Conservation (phyloP, 148 eudicot species). For the Nepenthes mirabilis region DNA sequence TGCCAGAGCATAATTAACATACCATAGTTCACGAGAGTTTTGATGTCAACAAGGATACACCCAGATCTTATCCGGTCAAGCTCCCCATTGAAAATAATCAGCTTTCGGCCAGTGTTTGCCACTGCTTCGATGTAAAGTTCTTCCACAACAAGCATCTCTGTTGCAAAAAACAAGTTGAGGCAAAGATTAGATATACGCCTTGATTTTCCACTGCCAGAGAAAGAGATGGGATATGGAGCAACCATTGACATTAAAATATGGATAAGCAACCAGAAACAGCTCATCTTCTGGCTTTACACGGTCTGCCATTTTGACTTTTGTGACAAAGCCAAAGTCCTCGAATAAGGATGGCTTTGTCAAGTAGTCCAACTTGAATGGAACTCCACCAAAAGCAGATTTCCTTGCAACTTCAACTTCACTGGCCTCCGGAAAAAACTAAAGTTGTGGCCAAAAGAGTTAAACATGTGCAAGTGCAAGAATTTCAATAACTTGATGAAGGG, state of each 20-base stretch:
- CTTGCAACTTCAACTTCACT: constrained; percentile 77
- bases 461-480: background rate
- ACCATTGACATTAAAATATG: constrained; percentile 94
- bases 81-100: constrained; percentile 93
- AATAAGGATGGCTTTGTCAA: constrained; percentile 89
- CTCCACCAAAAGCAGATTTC: constrained; percentile 69
- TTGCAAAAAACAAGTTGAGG: constrained; percentile 4
- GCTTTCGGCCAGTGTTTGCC: constrained; percentile 35
- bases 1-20: background rate
- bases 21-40: background rate
- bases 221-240: constrained; percentile 12
- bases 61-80: constrained; percentile 98
- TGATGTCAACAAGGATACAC: constrained; percentile 61
- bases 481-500: background rate
- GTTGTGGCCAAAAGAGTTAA: constrained; percentile 10
- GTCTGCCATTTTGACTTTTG: constrained; percentile 79
- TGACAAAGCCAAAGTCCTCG: constrained; percentile 77
- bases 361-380: constrained; percentile 84
- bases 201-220: background rate
- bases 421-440: constrained; percentile 97
- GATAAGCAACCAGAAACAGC: constrained; percentile 79
- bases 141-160: constrained; percentile 98
- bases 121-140: constrained; percentile 95
- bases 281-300: constrained; percentile 89
- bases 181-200: background rate